Evolutionary conservation across 2,329 filamentous ascomycete genomes (phyloP), one percentile per base, ranked within the genome.

Genomic region (Penicillium brasilianum): DNA sequence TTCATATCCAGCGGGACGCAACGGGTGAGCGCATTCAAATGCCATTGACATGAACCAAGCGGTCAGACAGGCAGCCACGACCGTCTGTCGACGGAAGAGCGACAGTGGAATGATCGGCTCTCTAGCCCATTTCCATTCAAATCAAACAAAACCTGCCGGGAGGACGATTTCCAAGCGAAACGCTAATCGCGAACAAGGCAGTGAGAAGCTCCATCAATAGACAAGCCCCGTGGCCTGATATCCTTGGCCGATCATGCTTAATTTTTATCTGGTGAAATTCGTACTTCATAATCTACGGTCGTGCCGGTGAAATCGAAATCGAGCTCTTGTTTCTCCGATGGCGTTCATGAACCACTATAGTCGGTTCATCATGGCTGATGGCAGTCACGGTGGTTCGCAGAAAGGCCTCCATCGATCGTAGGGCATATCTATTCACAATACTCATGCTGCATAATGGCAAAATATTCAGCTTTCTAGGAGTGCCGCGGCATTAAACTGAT

Each of bases 41-140:
- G 58, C 37, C 57, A 61, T 60, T 14, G 61, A 60, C 59, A 62
- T 52, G 44, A 66, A 66, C 64, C 61, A 64, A 3, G 57, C 59
- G 4, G 61, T 62, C 43, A 66, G 46, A 28, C 64, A 66, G 9
- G 59, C 46, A n/a, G 61, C 59, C 16, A 60, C 51, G 3, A 66
- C 61, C 5, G 57, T 66, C 2, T 57, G 61, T 25, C 32, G 32
- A 16, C 57, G 55, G 34, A 66, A 64, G 1, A 64, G 55, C n/a
- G 57, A 60, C 16, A 66, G 20, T 4, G 61, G 61, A 30, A 66
- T 66, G 18, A 66, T 64, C 41, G 61, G 64, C 39, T 66, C 64
- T 14, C 43, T 57, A 1, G 59, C 59, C 61, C 59, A 62, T 11
- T 51, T 37, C 55, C 49, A 58, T 32, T 65, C 63, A 14, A 63